A percentile compares a stretch with the other conserved stretches of the same genome.
phyloP scores from a whole-genome alignment of 306 rosid species.

The Medicago lupulina region DNA sequence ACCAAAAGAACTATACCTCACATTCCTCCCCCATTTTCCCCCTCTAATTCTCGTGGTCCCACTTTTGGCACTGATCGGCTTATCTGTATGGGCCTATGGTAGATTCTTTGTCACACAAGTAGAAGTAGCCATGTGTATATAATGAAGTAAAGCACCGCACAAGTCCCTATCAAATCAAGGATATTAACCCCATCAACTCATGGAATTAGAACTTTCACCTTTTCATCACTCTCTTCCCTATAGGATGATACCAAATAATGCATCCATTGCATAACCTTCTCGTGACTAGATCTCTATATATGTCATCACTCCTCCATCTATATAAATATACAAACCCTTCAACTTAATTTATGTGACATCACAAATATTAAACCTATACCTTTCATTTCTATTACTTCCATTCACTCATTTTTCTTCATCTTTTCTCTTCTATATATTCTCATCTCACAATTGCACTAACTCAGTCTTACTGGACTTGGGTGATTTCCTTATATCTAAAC shows the following conservation, averaged over 20 bases:
- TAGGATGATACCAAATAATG: conserved; percentile 20
- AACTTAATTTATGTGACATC: conserved; percentile 4
- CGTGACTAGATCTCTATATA: not conserved
- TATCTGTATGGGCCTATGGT: conserved; percentile 47
- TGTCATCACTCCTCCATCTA: not conserved
- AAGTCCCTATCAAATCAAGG: conserved; percentile 52
- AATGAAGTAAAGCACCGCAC: conserved; percentile 44
- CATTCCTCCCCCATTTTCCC: conserved; percentile 29
- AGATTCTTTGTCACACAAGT: conserved; percentile 58
- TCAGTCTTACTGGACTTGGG: too few relatives aligned
- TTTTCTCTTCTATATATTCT: too few relatives aligned
- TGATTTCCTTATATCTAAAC: not conserved
- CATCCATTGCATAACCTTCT: conserved; percentile 14
- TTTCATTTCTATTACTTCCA: not conserved
- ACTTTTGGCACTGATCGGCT: conserved; percentile 56
- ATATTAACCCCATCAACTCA: conserved; percentile 43
- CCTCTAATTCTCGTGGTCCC: conserved; percentile 40
- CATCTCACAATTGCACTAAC: too few relatives aligned
- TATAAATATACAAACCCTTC: conserved; percentile 28
- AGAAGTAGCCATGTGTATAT: not conserved
- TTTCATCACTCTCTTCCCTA: conserved; percentile 30
- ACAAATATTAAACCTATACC: not conserved
- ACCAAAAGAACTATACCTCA: conserved; percentile 18
- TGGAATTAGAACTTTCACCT: conserved; percentile 45
- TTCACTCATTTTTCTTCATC: not conserved